A percentile compares a stretch with the other conserved stretches of the same genome.
These are phyloP conservation scores for Penicillium coprophilum DNA, from an alignment of 495 filamentous ascomycete species.

Conservation along the genomic window DNA sequence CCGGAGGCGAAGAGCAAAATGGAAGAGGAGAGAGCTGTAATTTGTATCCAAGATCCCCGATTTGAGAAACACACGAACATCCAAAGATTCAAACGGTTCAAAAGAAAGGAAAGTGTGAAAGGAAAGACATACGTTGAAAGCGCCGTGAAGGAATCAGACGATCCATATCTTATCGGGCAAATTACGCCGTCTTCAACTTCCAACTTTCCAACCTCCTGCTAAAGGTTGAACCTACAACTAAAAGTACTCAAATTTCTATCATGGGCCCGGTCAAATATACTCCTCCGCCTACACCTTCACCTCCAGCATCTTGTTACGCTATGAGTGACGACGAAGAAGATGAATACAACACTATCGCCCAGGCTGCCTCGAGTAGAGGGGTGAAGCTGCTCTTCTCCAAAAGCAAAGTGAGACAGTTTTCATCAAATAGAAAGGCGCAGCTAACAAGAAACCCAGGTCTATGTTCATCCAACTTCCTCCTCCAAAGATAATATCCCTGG, in stretches of 20 bases:
- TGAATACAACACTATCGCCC: conserved; percentile 93
- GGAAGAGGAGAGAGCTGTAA: not conserved
- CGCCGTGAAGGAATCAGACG: not conserved
- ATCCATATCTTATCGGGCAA: conserved; percentile 7
- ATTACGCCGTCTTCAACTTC: conserved; percentile 9
- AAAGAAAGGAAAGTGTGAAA: not conserved
- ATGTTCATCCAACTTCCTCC: conserved; percentile 93
- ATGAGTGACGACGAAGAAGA: conserved; percentile 95
- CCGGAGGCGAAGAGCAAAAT: not conserved
- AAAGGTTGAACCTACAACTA: not conserved
- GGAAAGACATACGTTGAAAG: not conserved
- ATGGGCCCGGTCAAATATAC: conserved; percentile 40
- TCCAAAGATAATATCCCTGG: conserved; percentile 96
- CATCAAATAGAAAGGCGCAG: not conserved
- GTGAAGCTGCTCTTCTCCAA: conserved; percentile 97
- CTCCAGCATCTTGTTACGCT: conserved; percentile 90
- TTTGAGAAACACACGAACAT: not conserved
- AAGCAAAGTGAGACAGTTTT: conserved; percentile 68
- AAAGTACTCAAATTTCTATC: conserved; percentile 19
- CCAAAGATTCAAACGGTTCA: not conserved
- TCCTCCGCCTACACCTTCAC: conserved; percentile 60
- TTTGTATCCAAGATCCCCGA: not conserved
- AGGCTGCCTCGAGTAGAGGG: conserved; percentile 72
- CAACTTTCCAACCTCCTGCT: not conserved
- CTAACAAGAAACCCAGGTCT: conserved; percentile 59